phyloP scores from a whole-genome alignment of 768 basidiomycete species.

The Artomyces pyxidatus region DNA sequence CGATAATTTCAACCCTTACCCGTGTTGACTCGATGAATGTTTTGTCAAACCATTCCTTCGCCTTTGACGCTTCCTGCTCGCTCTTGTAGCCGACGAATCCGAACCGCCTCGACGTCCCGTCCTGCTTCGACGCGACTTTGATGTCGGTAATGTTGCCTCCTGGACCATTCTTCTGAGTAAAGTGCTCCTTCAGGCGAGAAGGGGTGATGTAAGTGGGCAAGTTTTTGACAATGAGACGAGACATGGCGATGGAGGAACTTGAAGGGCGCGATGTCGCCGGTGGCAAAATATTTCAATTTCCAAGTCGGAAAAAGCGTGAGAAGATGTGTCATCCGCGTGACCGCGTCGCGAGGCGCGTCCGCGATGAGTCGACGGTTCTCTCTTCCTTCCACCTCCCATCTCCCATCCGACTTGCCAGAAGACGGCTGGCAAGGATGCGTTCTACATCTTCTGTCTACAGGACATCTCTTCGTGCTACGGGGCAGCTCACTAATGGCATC shows the following conservation, averaged over 20 bases:
- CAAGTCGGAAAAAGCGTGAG: neutral
- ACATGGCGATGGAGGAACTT: constrained; percentile 38
- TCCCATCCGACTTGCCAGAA: no score
- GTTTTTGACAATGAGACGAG: constrained; percentile 79
- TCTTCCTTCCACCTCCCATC: no score
- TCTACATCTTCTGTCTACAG: neutral
- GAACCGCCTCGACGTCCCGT: constrained; percentile 80
- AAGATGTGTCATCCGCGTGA: neutral
- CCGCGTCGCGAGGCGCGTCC: neutral
- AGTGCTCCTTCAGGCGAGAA: constrained; percentile 56
- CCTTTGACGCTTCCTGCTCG: constrained; percentile 61
- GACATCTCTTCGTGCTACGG: neutral
- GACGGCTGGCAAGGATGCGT: no score
- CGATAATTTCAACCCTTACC: constrained; percentile 67
- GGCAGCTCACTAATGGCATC: no score
- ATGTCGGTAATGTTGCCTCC: constrained; percentile 76
- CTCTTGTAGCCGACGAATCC: constrained; percentile 91
- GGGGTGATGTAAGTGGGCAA: constrained; percentile 64
- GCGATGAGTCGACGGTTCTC: no score
- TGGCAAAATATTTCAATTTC: neutral
- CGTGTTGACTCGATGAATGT: constrained; percentile 78
- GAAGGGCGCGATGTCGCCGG: constrained; percentile 1
- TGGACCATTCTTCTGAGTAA: constrained; percentile 49
- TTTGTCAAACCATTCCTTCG: constrained; percentile 76
- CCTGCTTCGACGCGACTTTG: constrained; percentile 66